These are phyloP conservation scores for Candida ipomoeae DNA, from an alignment of 805 yeast species.

Conservation along the genomic window DNA sequence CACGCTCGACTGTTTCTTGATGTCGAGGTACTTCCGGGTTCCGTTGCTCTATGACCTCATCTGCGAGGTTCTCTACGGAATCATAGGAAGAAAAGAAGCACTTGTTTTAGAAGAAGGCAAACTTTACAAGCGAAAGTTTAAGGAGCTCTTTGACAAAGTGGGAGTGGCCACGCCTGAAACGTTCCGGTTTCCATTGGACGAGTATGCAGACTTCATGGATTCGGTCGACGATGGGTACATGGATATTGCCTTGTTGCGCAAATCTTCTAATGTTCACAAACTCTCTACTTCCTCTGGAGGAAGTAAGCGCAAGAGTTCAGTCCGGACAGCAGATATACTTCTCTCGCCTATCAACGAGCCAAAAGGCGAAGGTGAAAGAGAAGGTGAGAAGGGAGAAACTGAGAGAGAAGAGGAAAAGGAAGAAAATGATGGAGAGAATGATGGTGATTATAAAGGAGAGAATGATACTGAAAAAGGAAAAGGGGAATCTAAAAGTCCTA, in stretches of 20 bases:
- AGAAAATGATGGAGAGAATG: too few species aligned
- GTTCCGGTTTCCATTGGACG: conserved; percentile 41
- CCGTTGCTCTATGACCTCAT: conserved; percentile 69
- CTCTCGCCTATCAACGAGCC: background rate
- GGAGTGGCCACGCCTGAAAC: conserved; percentile 21
- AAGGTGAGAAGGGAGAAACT: too few species aligned
- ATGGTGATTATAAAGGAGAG: too few species aligned
- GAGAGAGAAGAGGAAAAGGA: too few species aligned
- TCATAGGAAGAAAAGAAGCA: conserved; percentile 64
- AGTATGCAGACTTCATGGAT: conserved; percentile 51
- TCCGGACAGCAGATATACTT: background rate
- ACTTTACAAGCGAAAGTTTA: conserved; percentile 28
- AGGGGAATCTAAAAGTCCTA: background rate
- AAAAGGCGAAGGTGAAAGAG: background rate
- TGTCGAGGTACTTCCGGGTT: conserved; percentile 62
- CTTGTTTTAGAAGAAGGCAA: conserved; percentile 41
- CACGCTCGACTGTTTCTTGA: conserved; percentile 56
- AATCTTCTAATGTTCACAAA: conserved; percentile 34
- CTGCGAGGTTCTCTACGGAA: conserved; percentile 63
- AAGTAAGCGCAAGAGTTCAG: conserved; percentile 16
- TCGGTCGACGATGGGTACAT: conserved; percentile 64
- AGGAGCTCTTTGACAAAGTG: conserved; percentile 23
- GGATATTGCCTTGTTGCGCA: conserved; percentile 51
- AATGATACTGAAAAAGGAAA: too few species aligned
- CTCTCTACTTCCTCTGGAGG: conserved; percentile 19